These are phyloP conservation scores for Metarhizium album DNA, from an alignment of 2,329 filamentous ascomycete species.

Conservation along the genomic window DNA sequence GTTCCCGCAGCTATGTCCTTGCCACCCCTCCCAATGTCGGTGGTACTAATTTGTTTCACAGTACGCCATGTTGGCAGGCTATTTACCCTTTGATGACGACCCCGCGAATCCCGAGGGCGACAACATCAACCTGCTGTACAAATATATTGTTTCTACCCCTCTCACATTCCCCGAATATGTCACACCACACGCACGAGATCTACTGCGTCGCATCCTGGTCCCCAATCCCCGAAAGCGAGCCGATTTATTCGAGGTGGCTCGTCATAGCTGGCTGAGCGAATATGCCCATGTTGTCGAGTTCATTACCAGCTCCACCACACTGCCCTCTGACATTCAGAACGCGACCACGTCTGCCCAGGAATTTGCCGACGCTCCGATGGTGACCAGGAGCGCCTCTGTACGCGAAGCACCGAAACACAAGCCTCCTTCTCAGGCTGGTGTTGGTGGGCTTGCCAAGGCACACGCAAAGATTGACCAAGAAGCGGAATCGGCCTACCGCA, in stretches of 20 bases:
- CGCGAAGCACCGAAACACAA: slow-evolving; percentile 72
- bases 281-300: slow-evolving; percentile 95
- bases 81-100: slow-evolving; percentile 95
- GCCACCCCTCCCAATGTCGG: slow-evolving; percentile 5
- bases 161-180: slow-evolving; percentile 98
- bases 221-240: slow-evolving; percentile 91
- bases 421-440: slow-evolving; percentile 32
- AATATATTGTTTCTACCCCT: slow-evolving; percentile 96
- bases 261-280: slow-evolving; percentile 96
- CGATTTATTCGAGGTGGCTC: slow-evolving; percentile 91
- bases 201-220: slow-evolving; percentile 85
- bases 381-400: slow-evolving; percentile 85
- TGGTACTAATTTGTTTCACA: slow-evolving; percentile 27
- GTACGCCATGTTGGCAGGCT: slow-evolving; percentile 98
- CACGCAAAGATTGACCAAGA: slow-evolving; percentile 64
- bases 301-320: slow-evolving; percentile 91
- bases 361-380: slow-evolving; percentile 43
- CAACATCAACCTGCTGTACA: slow-evolving; percentile 98
- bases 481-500: slow-evolving; percentile 43
- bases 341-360: slow-evolving; percentile 55
- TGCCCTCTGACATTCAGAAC: slow-evolving; percentile 73
- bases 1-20: neutral
- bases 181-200: slow-evolving; percentile 87
- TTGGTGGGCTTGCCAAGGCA: slow-evolving; percentile 59
- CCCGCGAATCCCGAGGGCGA: slow-evolving; percentile 97